phyloP scores from a whole-genome alignment of 2,329 filamentous ascomycete species.

The Colletotrichum zoysiae region DNA sequence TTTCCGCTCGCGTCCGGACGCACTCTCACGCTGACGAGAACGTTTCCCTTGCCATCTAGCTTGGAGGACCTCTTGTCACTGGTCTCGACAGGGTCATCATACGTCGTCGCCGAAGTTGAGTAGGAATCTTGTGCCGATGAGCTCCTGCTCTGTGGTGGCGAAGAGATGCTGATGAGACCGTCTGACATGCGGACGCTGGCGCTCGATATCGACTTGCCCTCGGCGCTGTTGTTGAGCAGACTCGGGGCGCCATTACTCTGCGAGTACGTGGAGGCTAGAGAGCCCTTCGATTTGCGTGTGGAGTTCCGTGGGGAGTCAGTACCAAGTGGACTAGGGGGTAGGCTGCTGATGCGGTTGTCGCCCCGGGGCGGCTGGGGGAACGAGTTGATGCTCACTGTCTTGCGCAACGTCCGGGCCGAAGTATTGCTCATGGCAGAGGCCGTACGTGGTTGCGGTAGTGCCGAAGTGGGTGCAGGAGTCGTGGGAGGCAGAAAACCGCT shows the following conservation, averaged over 20 bases:
- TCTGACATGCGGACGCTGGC: slow-evolving; percentile 77
- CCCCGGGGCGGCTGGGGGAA: slow-evolving; percentile 91
- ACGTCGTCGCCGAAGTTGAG: slow-evolving; percentile 88
- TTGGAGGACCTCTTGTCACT: slow-evolving; percentile 65
- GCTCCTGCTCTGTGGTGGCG: slow-evolving; percentile 88
- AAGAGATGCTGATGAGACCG: slow-evolving; percentile 81
- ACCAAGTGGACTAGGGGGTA: slow-evolving; percentile 72
- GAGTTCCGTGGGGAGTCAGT: slow-evolving; percentile 60
- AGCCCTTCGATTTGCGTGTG: slow-evolving; percentile 66
- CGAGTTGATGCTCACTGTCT: slow-evolving; percentile 92
- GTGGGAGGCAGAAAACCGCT: slow-evolving; percentile 65
- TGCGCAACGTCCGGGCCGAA: slow-evolving; percentile 79
- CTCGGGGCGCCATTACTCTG: slow-evolving; percentile 72
- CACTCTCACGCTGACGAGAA: slow-evolving; percentile 94
- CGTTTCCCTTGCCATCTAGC: slow-evolving; percentile 88
- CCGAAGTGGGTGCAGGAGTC: slow-evolving; percentile 64
- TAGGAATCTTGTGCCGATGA: slow-evolving; percentile 95
- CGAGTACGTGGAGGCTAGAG: slow-evolving; percentile 64
- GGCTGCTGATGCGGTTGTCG: slow-evolving; percentile 68
- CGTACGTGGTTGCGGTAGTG: slow-evolving; percentile 68
- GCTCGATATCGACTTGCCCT: slow-evolving; percentile 78
- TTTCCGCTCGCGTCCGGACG: slow-evolving; percentile 81
- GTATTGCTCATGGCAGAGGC: slow-evolving; percentile 65
- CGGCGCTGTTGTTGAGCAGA: slow-evolving; percentile 81
- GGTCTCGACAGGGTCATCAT: slow-evolving; percentile 80